Conservation (phyloP, 2,329 filamentous ascomycete genomes). For the Claviceps sp. region DNA sequence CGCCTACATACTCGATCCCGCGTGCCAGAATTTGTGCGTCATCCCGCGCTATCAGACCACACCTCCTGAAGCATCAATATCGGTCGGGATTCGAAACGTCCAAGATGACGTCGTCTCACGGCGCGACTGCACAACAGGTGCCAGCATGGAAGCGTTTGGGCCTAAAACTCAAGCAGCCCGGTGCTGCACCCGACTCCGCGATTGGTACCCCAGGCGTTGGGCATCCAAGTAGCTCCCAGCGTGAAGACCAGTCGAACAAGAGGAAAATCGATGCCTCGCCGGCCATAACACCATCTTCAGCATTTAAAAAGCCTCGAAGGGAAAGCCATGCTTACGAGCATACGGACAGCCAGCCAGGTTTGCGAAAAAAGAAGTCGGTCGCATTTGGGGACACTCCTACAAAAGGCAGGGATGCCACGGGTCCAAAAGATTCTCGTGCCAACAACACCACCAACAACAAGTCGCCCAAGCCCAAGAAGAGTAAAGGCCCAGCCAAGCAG, state of each 20-base stretch:
- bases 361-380: constrained; percentile 33
- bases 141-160: constrained; percentile 51
- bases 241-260: constrained; percentile 22
- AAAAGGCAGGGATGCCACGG: constrained; percentile 15
- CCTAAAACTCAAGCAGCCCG: constrained; percentile 42
- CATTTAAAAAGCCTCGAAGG: constrained; percentile 22
- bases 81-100: background rate
- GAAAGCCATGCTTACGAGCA: constrained; percentile 12
- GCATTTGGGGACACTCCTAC: constrained; percentile 32
- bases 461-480: constrained; percentile 20
- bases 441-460: constrained; percentile 12
- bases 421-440: constrained; percentile 8
- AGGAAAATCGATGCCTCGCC: constrained; percentile 25
- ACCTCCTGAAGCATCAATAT: constrained; percentile 4
- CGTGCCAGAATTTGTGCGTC: background rate
- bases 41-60: background rate
- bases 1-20: background rate
- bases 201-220: constrained; percentile 20
- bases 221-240: constrained; percentile 22
- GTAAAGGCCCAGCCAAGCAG: constrained; percentile 26
- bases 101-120: constrained; percentile 30
- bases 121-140: constrained; percentile 31
- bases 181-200: constrained; percentile 19
- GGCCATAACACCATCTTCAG: constrained; percentile 15
- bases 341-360: constrained; percentile 14